These are phyloP conservation scores for Paxillus ammoniavirescens DNA, from an alignment of 768 basidiomycete genomes.

Conservation along the genomic window DNA sequence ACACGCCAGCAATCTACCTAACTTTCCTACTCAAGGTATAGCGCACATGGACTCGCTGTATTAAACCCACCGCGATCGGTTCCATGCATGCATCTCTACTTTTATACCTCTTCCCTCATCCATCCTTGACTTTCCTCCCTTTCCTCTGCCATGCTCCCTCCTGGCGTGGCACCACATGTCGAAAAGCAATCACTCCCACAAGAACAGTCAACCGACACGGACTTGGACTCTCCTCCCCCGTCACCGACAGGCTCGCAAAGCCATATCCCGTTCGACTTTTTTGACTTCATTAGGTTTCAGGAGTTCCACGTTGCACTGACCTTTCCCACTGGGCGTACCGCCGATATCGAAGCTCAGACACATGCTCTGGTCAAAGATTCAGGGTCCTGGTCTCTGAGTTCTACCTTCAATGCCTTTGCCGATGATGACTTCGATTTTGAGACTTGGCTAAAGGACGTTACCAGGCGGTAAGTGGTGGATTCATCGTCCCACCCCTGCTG, in stretches of 20 bases:
- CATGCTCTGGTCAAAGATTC: background rate
- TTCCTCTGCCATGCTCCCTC: too few relatives aligned
- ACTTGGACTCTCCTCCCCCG: background rate
- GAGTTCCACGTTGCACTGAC: slow-evolving; percentile 32
- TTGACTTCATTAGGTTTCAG: slow-evolving; percentile 47
- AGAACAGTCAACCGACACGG: too few relatives aligned
- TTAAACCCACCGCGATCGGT: too few relatives aligned
- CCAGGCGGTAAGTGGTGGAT: slow-evolving; percentile 10
- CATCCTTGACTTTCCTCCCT: too few relatives aligned
- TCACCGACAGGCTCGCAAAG: background rate
- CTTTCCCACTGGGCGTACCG: slow-evolving; percentile 3
- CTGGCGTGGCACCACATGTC: too few relatives aligned
- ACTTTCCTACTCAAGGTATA: too few relatives aligned
- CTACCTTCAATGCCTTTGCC: background rate
- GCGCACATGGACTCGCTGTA: too few relatives aligned
- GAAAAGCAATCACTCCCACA: too few relatives aligned
- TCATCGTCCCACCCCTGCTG: background rate
- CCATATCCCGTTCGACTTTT: slow-evolving; percentile 43
- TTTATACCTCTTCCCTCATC: too few relatives aligned
- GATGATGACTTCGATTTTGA: slow-evolving; percentile 7
- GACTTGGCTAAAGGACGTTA: slow-evolving; percentile 13
- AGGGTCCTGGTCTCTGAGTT: background rate
- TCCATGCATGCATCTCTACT: too few relatives aligned
- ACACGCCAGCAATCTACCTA: too few relatives aligned
- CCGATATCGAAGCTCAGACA: background rate